Base-by-base conservation (phyloP, 345 rosid genomes). In the Rhodamnia argentea region DNA sequence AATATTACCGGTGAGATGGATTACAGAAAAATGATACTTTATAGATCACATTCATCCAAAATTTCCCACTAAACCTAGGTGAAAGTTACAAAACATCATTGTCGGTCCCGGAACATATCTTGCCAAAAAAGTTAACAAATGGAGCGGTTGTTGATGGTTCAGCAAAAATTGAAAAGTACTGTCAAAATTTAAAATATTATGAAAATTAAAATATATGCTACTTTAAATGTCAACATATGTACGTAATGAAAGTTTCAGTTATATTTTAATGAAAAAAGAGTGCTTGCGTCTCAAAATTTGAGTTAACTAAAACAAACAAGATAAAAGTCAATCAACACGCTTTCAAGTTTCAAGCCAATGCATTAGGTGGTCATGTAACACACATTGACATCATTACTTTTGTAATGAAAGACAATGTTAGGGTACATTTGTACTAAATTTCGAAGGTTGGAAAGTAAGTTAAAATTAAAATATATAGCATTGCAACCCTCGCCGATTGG, bases 181-280 rank as follows among this genome's bases (percentile, higher is more conserved):
- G 40, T 64, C 42, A 64, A 7, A 15, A 29, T 64, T 64, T 29
- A 64, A 62, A 29, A 29, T 29, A 29, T 16, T 64, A 7, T 64
- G 76, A 37, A 29, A 64, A 54, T n/a, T n/a, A 29, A 29, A 47
- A 47, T 7, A 29, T 7, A 64, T 8, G 5, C 10, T 5, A 64
- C 44, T 29, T 15, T 64, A 64, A 7, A 64, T 32, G 23, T 64
- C 42, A 64, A 64, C 11, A 32, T 32, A 16, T 62, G 27, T 6
- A 27, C 6, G 75, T 62, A 6, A 62, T 0, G 0, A 13, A 27
- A 60, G 18, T 60, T 13, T n/a, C 10, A 3, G 15, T 14, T 8
- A 27, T 27, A 13, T 32, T 0, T 13, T 0, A 14, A 60, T 5
- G 5, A 24, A 27, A 24, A 3, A 60, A 14, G 15, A 60, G 20